Base-by-base conservation (phyloP, 2,329 filamentous ascomycete species). In the Biscogniauxia sp. region DNA sequence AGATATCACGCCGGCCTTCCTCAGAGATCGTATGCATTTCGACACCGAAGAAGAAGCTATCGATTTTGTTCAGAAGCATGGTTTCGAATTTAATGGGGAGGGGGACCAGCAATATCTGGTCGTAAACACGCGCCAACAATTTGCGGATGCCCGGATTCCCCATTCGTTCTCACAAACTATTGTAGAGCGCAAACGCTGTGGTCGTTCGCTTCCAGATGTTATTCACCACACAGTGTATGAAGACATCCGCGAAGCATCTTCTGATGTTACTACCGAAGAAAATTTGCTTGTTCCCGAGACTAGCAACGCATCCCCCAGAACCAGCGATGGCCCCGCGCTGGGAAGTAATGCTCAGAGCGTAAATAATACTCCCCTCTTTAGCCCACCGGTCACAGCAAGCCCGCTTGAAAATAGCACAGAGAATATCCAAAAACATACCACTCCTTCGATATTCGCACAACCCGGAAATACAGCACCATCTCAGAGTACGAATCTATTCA, bases 31-130 rank as follows among this genome's bases (percentile, higher is more conserved):
- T 62, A 76, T 89, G n/a, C 79, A 80, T 17, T 93, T 92, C 64
- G 90, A 92, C 63, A 85, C 83, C 0, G 82, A 88, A 59, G 75
- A 83, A 32, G 86, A 92, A 60, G 88, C 90, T 8, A 79, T 89
- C 17, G 79, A 82, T 0, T 88, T 92, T 72, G 86, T 85, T 0
- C 80, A 84, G 66, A 74, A 81, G n/a, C 84, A 87, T 60, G 79
- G 79, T 8, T 76, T 88, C 28, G 75, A 79, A 20, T 87, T 88
- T 56, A 74, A 79, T 51, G 62, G 74, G 66, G 65, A 81, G 65
- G 59, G 74, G 62, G 66, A 73, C 63, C 58, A 74, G 62, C 67
- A 73, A 69, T 78, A 80, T 56, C 69, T 84, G 5, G 71, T 82
- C 9, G 71, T 84, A 19, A 77, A 79, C 57, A 79, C 76, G 62